Evolutionary conservation across 2,329 filamentous ascomycete genomes (phyloP), one percentile per base, ranked within the genome.

Genomic region (Myrmaecium sp.): DNA sequence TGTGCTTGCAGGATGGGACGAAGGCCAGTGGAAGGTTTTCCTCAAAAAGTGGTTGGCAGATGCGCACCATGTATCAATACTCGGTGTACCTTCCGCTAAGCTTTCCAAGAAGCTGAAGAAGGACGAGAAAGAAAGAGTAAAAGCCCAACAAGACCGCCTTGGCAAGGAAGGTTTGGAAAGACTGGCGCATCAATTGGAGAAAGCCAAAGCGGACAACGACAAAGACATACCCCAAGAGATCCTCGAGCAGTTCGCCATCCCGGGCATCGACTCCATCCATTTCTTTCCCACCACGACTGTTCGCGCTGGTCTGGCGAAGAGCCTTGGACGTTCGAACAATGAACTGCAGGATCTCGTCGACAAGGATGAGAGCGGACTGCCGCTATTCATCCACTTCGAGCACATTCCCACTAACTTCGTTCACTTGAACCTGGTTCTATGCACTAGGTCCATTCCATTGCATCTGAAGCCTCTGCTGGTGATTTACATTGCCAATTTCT

Each of bases 341-440:
- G 49, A 64, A 4, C 69, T 81, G 4, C 89, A 98, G 49, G 63
- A 70, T 33, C 53, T 74, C 25, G 69, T 98, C 25, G 80, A 95
- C 45, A 58, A 63, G 9, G 69, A 81, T 21, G 62, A 66, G 19
- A 51, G 60, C 5, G 58, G 62, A 10, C 47, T 74, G n/a, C 77
- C 82, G 0, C 58, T 95, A 3, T 98, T 94, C 52, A 64, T 98
- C n/a, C 86, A 98, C 52, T 98, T 91, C 37, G 89, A 98, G 52
- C 75, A 93, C 43, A 83, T 95, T 9, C 75, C 77, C 2, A 91
- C 81, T 32, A 92, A 82, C 44, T 98, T 98, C 48, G 82, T 92
- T 5, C 77, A 86, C 39, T 66, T 95, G 31, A 75, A 71, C 25
- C 54, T 95, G 13, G 70, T 89, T 30, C 60, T 95, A 26, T 81